Base-by-base conservation (phyloP, 1,284 basidiomycete species). In the Inonotus obliquus region DNA sequence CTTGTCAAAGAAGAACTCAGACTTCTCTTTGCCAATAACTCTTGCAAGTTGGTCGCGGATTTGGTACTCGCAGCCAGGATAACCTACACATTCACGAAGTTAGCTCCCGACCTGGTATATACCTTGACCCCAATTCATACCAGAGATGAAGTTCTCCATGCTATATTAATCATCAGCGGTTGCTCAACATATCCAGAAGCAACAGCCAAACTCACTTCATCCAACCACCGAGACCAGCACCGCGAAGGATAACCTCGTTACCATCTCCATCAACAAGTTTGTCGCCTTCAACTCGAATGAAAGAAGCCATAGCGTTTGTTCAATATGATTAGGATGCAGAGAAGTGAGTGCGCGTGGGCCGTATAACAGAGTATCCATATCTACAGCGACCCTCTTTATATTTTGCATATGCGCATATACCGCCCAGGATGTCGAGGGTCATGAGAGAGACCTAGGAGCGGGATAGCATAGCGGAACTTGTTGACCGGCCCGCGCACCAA, bases 1-100 rank as follows among this genome's bases (percentile, higher is more conserved):
- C 67, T 77, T 76, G 68, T 78, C 75, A 61, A 78, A 80, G 71
- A 78, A 79, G 64, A 72, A 77, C 29, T 77, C 75, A 57, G 76
- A 74, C 66, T 79, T 78, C 44, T 78, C 75, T 47, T 73, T 57
- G 0, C 78, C 79, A 10, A 80, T 67, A 0, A 74, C 74, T 19
- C 71, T 67, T 37, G 71, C 71, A 56, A 80, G 64, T 10, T 72
- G 75, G 10, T 72, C 70, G 56, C 79, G 72, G 44, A 77, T 73
- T 65, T 76, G 74, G 65, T 72, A 70, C 62, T 75, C 74, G 58
- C 73, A 73, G 4, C 74, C 73, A 35, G 73, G 71, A 63, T 72
- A 74, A 19, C 73, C 72, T 69, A 63, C 51, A 44, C 54, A 52
- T 19, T 25, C 21, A 6, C 11, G 44, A n/a, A 62, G 23, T 10